A percentile compares a stretch with the other conserved stretches of the same genome.
Conservation (phyloP, 345 rosid species). For the Melaleuca alternifolia region DNA sequence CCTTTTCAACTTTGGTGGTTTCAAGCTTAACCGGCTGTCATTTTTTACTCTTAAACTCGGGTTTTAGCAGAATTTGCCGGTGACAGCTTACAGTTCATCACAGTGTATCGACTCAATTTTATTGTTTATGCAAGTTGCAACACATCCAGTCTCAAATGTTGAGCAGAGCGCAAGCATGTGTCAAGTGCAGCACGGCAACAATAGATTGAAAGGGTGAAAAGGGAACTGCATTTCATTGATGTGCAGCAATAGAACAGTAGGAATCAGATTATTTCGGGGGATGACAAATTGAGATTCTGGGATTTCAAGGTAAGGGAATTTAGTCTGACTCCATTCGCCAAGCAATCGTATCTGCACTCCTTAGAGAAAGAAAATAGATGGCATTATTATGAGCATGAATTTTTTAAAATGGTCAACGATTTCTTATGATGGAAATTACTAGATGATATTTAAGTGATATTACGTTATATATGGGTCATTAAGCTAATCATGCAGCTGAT, state of each 20-base stretch:
- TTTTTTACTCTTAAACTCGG: neutral
- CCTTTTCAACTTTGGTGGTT: neutral
- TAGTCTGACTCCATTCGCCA: neutral
- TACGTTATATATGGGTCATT: neutral
- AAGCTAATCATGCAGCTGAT: neutral
- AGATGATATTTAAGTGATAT: neutral
- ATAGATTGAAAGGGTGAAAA: neutral
- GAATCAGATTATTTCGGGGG: neutral
- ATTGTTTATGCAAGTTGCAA: too few species aligned
- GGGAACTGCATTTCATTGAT: neutral
- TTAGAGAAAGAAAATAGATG: neutral
- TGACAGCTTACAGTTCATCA: neutral
- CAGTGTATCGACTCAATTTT: neutral
- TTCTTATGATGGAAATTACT: neutral
- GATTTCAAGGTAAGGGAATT: neutral
- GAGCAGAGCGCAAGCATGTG: neutral
- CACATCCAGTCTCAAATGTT: too few species aligned
- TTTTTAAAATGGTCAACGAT: neutral
- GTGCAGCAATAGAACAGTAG: neutral
- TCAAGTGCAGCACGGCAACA: neutral
- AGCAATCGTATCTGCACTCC: neutral
- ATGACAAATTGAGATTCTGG: neutral
- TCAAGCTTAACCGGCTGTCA: neutral
- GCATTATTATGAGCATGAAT: neutral
- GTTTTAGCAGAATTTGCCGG: neutral